Base-by-base conservation (phyloP, 345 rosid species). In the Toxicodendron radicans region DNA sequence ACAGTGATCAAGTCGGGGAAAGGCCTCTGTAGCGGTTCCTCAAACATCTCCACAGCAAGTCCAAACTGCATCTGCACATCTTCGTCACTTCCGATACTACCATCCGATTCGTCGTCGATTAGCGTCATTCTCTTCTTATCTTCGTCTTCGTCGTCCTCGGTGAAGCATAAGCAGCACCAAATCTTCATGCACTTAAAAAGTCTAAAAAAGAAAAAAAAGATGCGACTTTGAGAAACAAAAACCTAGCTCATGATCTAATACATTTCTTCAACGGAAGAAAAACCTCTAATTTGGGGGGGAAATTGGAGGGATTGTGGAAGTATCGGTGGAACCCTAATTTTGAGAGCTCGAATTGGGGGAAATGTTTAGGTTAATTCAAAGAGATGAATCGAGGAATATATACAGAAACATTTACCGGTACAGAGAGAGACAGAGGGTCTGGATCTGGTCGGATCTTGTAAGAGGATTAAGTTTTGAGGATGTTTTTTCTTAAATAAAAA, bases 81-180 rank as follows among this genome's bases (percentile, higher is more conserved):
- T 7, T 60, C 73, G 57, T 52, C 7, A 63, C 68, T 78, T 24
- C 77, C 88, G n/a, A 41, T 9, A 56, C 70, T 83, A 8, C 72
- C 76, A 73, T 80, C 81, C 17, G 70, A 66, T 45, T 73, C 78
- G 75, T 68, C 81, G 70, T 75, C 85, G 78, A 80, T 79, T 18
- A 62, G 84, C 64, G 66, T 78, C 92, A 86, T 83, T 51, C 63
- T 69, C 23, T 13, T 58, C 45, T 72, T 73, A 21, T 70, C 81
- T 33, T 80, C 81, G 8, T 78, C 80, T 38, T 80, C 87, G 75
- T 79, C 86, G 75, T 76, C 80, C 45, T 75, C 85, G 81, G 71
- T 78, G 87, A 93, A 91, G 84, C 94, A 91, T 30, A 82, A 68
- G 78, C 87, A 88, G 78, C 92, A 91, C 98, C 93, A 91, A 85